Conservation (phyloP, 2,329 filamentous ascomycete genomes). For the Trichophyton schoenleinii region DNA sequence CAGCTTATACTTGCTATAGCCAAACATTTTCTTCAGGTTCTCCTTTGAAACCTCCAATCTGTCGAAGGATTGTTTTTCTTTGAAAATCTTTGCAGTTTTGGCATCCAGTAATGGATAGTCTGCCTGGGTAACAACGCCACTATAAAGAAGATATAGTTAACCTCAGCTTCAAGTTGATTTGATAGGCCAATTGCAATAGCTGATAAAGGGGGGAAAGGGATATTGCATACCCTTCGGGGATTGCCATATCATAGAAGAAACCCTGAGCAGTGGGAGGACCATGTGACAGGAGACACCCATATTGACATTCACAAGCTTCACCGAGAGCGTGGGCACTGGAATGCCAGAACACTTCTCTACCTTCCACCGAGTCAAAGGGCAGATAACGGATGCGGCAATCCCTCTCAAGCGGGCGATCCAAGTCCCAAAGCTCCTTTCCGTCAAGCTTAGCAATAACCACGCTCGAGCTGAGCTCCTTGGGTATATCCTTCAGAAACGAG, state of each 20-base stretch:
- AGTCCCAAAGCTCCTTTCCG: constrained; percentile 73
- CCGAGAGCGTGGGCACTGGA: constrained; percentile 92
- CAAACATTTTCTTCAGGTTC: constrained; percentile 88
- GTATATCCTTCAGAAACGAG: constrained; percentile 64
- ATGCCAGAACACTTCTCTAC: constrained; percentile 96
- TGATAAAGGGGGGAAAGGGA: too few species aligned
- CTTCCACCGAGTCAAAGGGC: constrained; percentile 62
- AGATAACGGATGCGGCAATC: constrained; percentile 76
- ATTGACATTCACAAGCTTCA: constrained; percentile 81
- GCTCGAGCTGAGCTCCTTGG: constrained; percentile 77
- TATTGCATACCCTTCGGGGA: constrained; percentile 47
- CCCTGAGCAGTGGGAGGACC: constrained; percentile 83
- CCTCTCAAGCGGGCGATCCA: constrained; percentile 78
- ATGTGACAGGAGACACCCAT: constrained; percentile 83
- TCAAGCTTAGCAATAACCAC: constrained; percentile 72
- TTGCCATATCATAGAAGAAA: constrained; percentile 96
- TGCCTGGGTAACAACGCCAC: constrained; percentile 53
- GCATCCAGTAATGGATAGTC: constrained; percentile 81
- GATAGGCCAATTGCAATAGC: not conserved
- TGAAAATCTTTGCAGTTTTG: constrained; percentile 71
- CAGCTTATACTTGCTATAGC: constrained; percentile 96
- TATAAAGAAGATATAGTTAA: constrained; percentile 13
- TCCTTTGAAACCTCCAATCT: constrained; percentile 80
- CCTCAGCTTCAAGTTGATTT: not conserved
- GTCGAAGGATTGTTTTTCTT: constrained; percentile 94